Base-by-base conservation (phyloP, 2,329 filamentous ascomycete species). In the Exophiala aquamarina region DNA sequence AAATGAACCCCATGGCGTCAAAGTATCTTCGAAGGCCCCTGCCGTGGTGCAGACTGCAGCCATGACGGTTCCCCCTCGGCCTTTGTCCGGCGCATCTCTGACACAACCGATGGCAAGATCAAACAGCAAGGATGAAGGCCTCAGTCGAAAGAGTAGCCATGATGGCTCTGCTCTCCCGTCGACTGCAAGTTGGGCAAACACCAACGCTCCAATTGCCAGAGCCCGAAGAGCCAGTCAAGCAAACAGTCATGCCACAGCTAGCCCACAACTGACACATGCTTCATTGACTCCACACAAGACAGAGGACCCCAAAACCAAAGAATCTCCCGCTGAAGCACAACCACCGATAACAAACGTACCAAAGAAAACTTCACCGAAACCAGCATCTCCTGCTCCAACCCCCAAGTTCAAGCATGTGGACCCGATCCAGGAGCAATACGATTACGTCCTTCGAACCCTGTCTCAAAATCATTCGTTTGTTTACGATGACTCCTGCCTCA, bases 161-260 rank as follows among this genome's bases (percentile, higher is more conserved):
- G 92, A 96, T 61, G 84, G 85, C 3, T 90, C 93, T 31, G 93
- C 90, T n/a, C 74, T 98, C 33, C 94, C 93, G 2, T 89, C 91
- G 1, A 90, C 91, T 3, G 93, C 92, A 3, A 96, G 86, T 63
- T 98, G 93, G 93, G 93, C 92, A 15, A 84, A 79, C 54, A 83
- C 72, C 64, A 80, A 84, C 62, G 74, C 83, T 47, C 63, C 81
- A 74, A 67, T 80, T 77, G 55, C 78, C 76, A 68, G 83, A 83
- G 61, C 81, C 79, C 58, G 87, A 81, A 50, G 71, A 23, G 59
- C 69, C n/a, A 95, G 90, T 61, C 82, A 90, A 57, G 86, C 88
- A 23, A 91, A 88, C 1, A 94, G 86, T 61, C 84, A 82, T 55
- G 86, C 88, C 15, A 83, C 88, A 19, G 85, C 89, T 2, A 96